Conservation (phyloP, 129 eudicot genomes). For the carrot (Daucus carota) region DH1_v3.0 NC_030382.2:47212501-47213000, state of each 20-base stretch:
- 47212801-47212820: not conserved
- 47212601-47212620: not conserved
- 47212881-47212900: not conserved
- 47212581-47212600: constrained; percentile 62
- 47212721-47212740: constrained; percentile 8
- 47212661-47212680: constrained; percentile 21
- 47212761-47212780: not conserved
- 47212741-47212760: not conserved
- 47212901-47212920: not conserved
- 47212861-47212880: not conserved
- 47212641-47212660: constrained; percentile 16
- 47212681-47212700: constrained; percentile 29
- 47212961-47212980: too few relatives aligned
- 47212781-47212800: not conserved
- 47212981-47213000: too few relatives aligned
- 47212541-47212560: constrained; percentile 35
- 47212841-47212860: not conserved
- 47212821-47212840: not conserved
- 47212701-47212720: constrained; percentile 11
- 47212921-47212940: not conserved
- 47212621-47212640: constrained; percentile 5
- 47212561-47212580: constrained; percentile 82
- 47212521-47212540: constrained; percentile 13
- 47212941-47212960: not conserved
- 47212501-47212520: not conserved